Base-by-base conservation (phyloP, 2,329 filamentous ascomycete genomes). In the Epichloe gansuensis region DNA sequence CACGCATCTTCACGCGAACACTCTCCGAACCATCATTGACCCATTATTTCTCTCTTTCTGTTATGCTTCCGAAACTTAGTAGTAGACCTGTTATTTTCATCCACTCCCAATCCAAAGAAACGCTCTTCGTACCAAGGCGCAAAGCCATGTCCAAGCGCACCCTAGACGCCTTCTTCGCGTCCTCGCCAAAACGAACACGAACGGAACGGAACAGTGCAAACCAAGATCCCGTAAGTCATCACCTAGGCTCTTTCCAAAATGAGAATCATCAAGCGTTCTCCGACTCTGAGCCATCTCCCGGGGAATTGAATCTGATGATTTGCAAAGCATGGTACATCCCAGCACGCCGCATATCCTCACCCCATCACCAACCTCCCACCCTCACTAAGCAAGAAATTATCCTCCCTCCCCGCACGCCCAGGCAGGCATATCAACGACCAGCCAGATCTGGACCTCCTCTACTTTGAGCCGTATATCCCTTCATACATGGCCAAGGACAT, bases 401-500 rank as follows among this genome's bases (percentile, higher is more conserved):
- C 61, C 0, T 71, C 69, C 4, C 58, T 74, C 2, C 80, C 82
- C 5, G 73, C 75, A 1, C 68, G 73, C 21, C 71, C 77, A 54
- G 77, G 74, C 1, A 73, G 68, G 45, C 59, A 63, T 3, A 83
- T 89, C 57, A 80, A 80, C 58, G 74, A 88, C 60, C 80, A 85
- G 59, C 76, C 79, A 0, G 77, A 89, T 56, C 74, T 90, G 0
- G 84, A 90, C 62, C 72, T 91, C 0, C 67, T 90, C 8, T 87
- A 87, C 66, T 90, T 84, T 63, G 76, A 87, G 59, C 85, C 86
- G 0, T 90, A 85, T 56, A 74, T 90, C 4, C 76, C 82, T 0
- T 68, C 71, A 2, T 65, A 74, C 12, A 71, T 79, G 11, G 72
- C 79, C 21, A 72, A 73, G 3, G 71, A 78, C 4, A 66, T 89